phyloP scores from a whole-genome alignment of 2,329 filamentous ascomycete species.

The Alternaria solani region DNA sequence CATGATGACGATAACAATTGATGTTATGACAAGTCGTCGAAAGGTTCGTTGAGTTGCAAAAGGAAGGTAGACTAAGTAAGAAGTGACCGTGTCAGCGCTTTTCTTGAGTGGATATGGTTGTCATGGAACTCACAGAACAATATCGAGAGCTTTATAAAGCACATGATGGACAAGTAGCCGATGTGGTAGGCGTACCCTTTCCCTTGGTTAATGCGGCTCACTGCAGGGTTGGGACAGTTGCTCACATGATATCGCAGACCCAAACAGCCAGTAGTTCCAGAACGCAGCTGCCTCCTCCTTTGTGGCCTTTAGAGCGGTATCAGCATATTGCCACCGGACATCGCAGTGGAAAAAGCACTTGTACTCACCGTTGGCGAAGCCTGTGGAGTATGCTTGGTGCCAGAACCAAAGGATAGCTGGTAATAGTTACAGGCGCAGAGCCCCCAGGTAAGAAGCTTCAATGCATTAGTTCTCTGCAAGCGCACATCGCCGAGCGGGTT shows the following conservation, averaged over 20 bases:
- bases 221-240: background rate
- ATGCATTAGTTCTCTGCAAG: background rate
- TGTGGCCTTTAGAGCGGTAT: background rate
- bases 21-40: conserved; percentile 25
- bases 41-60: conserved; percentile 35
- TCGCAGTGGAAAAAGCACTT: background rate
- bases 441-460: conserved; percentile 37
- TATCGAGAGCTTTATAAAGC: conserved; percentile 38
- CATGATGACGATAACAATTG: conserved; percentile 22
- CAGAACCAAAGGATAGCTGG: conserved; percentile 36
- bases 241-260: conserved; percentile 26
- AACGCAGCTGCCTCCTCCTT: background rate
- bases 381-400: conserved; percentile 11
- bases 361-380: background rate
- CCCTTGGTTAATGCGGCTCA: background rate
- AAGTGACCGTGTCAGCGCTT: background rate
- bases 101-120: background rate
- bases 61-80: conserved; percentile 26
- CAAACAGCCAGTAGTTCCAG: conserved; percentile 1
- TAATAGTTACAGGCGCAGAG: conserved; percentile 39
- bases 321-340: background rate
- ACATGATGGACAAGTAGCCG: conserved; percentile 32
- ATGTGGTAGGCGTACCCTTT: conserved; percentile 38
- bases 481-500: background rate
- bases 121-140: conserved; percentile 16